Evolutionary conservation across 2,329 filamentous ascomycete species (phyloP).

Genomic region (Polytolypa hystricis): DNA sequence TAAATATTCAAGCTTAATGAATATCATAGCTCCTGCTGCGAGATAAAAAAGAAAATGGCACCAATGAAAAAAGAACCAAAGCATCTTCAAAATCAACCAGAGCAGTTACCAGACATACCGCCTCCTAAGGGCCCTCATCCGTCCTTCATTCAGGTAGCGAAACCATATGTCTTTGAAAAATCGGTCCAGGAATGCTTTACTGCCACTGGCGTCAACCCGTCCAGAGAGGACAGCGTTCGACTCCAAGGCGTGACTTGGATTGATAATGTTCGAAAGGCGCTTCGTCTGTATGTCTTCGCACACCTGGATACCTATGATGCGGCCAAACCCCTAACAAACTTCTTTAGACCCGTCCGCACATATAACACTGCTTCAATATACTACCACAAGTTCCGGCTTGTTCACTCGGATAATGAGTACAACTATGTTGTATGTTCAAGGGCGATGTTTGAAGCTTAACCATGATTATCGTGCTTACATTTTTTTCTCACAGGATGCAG

Average conservation of each 20-base stretch:
- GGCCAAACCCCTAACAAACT: too few relatives aligned
- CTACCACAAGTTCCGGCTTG: conserved; percentile 85
- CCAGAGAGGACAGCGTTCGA: conserved; percentile 68
- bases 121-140: conserved; percentile 43
- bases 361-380: conserved; percentile 87
- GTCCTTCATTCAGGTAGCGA: conserved; percentile 52
- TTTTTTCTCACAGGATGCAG: conserved; percentile 53
- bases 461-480: conserved; percentile 4
- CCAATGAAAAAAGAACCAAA: conserved; percentile 7
- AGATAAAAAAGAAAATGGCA: too few relatives aligned
- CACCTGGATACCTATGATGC: too few relatives aligned
- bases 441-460: not conserved
- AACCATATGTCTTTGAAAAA: conserved; percentile 74
- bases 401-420: conserved; percentile 76
- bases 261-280: conserved; percentile 64
- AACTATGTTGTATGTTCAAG: conserved; percentile 46
- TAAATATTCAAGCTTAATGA: too few relatives aligned
- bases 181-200: conserved; percentile 63
- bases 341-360: conserved; percentile 71
- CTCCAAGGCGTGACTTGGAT: conserved; percentile 84
- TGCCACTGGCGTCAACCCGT: conserved; percentile 58
- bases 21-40: too few relatives aligned
- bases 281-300: conserved; percentile 57
- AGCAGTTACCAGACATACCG: conserved; percentile 1
- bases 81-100: not conserved